Conservation (phyloP, 305 asterid species). For the Rubia occidens region DNA sequence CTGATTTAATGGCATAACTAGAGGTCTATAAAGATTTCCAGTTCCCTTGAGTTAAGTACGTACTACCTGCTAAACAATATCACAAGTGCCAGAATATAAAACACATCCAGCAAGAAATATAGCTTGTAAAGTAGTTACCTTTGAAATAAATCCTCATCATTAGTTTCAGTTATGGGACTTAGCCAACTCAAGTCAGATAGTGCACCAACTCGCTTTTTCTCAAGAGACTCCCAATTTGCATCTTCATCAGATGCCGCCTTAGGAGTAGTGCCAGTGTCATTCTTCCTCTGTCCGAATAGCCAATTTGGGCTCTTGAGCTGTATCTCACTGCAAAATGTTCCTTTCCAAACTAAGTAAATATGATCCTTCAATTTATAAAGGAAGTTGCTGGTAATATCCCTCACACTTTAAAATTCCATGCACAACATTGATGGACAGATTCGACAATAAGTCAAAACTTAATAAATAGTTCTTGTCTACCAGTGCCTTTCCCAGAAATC, state of each 20-base stretch:
- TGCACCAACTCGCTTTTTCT: slow-evolving; percentile 43
- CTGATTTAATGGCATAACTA: background rate
- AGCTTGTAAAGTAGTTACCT: slow-evolving; percentile 39
- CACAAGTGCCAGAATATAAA: slow-evolving; percentile 3
- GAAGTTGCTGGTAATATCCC: background rate
- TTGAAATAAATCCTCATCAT: slow-evolving; percentile 74
- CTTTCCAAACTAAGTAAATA: slow-evolving; percentile 6
- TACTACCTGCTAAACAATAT: background rate
- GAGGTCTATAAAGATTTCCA: background rate
- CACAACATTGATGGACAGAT: background rate
- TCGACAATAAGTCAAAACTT: background rate
- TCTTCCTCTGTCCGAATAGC: slow-evolving; percentile 94
- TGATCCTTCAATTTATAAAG: background rate
- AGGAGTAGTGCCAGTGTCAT: slow-evolving; percentile 42
- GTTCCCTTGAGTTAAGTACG: background rate
- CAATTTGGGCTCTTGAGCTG: slow-evolving; percentile 97
- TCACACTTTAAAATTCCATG: background rate
- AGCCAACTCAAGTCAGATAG: slow-evolving; percentile 62
- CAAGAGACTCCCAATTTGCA: slow-evolving; percentile 37
- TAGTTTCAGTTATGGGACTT: slow-evolving; percentile 48
- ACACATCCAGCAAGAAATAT: slow-evolving; percentile 2
- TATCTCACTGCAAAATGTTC: slow-evolving; percentile 60
- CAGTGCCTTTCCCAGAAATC: background rate
- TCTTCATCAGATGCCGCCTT: slow-evolving; percentile 43
- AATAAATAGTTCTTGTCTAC: background rate